These are phyloP conservation scores for Kregervanrija fluxuum DNA, from an alignment of 805 yeast genomes.

Conservation along the genomic window DNA sequence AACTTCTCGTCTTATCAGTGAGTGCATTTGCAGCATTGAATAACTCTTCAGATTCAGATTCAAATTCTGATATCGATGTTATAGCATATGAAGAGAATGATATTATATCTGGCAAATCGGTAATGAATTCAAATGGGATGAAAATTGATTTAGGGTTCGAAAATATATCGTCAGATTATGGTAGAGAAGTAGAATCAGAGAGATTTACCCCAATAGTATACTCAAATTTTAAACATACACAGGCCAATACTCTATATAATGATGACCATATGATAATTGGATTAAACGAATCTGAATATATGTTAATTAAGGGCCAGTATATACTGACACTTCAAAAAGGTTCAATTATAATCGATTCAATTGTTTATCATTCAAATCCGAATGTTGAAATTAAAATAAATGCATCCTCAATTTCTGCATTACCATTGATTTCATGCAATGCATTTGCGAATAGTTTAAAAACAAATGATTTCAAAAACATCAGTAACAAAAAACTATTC, in stretches of 20 bases:
- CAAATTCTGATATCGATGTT: too few relatives aligned
- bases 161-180: too few relatives aligned
- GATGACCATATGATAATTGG: conserved; percentile 12
- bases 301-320: conserved; percentile 44
- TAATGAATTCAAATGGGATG: too few relatives aligned
- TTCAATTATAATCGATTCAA: conserved; percentile 36
- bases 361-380: conserved; percentile 24
- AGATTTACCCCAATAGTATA: conserved; percentile 7
- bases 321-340: conserved; percentile 39
- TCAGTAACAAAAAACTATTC: conserved; percentile 30
- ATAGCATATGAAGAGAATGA: too few relatives aligned
- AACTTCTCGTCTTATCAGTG: conserved; percentile 4
- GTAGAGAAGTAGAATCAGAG: too few relatives aligned
- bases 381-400: conserved; percentile 15
- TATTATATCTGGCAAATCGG: too few relatives aligned
- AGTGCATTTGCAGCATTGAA: conserved; percentile 30
- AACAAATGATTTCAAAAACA: conserved; percentile 23
- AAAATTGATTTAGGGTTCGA: too few relatives aligned
- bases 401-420: conserved; percentile 28
- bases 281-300: conserved; percentile 14
- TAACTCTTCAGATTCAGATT: conserved; percentile 7
- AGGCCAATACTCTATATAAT: conserved; percentile 30
- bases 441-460: conserved; percentile 26
- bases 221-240: conserved; percentile 32
- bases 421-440: conserved; percentile 40